Evolutionary conservation across 306 rosid species (phyloP), one percentile per base, ranked within the genome.

Genomic region (Prinsepia uniflora): DNA sequence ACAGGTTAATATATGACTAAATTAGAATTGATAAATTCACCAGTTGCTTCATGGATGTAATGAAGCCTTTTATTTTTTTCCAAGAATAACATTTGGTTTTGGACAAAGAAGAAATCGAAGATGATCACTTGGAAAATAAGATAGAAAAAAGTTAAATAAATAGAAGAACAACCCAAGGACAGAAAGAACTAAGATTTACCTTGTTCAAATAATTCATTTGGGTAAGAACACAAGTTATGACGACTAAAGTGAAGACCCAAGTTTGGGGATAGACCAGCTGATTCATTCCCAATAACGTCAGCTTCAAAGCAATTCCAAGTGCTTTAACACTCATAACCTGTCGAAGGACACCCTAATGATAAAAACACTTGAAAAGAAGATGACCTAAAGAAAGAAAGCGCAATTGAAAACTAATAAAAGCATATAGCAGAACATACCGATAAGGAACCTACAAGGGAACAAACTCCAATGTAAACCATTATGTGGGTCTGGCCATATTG

Each of bases 271-370:
- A 95, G 79, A 87, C 75, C 68, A 95, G 87, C 75, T 95, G 99
- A 84, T 91, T 95, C 89, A 84, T 91, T 75, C 99, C 99, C 0
- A 96, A 87, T 41, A 95, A 79, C 18, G 99, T 95, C 79, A 95
- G 78, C 86, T 95, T 95, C 85, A 95, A 77, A 74, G 97, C 99
- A 82, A 95, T 95, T 76, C 99, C 99, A 63, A 95, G 87, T 63
- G 97, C 99, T 85, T 91, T 95, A 65, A 95, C 99, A 77, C 99
- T 89, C 99, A 95, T 95, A 75, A 95, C 99, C 98, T 94, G 85
- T 80, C 81, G 81, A 83, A 78, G 20, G 68, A 75, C 64, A 72
- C 70, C 66, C 73, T 79, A 52, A 49, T 44, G 44, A 40, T 34
- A 52, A 57, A 78, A 76, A 53, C 50, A 75, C 67, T 65, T 71